phyloP scores from a whole-genome alignment of 768 basidiomycete species.

The Mycena haematopus region DNA sequence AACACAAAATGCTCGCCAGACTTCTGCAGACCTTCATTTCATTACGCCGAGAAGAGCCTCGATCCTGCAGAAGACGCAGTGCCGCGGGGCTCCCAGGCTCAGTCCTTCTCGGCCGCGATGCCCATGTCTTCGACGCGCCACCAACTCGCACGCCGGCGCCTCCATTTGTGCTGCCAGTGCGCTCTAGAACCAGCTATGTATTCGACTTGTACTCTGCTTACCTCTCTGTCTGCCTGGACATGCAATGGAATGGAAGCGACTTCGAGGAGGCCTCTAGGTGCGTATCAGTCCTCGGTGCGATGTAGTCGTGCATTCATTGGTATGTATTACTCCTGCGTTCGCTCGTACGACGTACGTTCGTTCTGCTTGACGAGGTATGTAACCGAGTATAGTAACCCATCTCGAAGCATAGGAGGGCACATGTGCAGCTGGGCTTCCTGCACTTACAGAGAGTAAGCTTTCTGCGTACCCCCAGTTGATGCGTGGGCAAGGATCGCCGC shows the following conservation, averaged over 20 bases:
- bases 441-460: background rate
- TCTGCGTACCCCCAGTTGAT: background rate
- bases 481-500: background rate
- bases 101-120: background rate
- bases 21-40: background rate
- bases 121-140: slow-evolving; percentile 6
- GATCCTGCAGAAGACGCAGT: background rate
- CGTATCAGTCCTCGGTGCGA: background rate
- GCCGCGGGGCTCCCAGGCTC: background rate
- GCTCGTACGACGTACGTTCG: background rate
- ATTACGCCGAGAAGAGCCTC: background rate
- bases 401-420: too few species aligned
- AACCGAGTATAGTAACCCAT: background rate
- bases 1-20: background rate
- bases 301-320: background rate
- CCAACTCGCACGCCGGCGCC: background rate
- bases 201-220: too few species aligned
- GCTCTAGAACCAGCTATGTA: background rate
- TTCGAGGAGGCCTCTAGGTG: too few species aligned
- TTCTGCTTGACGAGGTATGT: background rate
- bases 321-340: background rate
- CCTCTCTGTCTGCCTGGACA: too few species aligned
- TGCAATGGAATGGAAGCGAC: slow-evolving; percentile 6
- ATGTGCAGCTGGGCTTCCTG: background rate
- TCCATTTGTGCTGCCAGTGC: background rate